Evolutionary conservation across 441 rosid genomes (phyloP).

Genomic region (Capsella rubella): DNA sequence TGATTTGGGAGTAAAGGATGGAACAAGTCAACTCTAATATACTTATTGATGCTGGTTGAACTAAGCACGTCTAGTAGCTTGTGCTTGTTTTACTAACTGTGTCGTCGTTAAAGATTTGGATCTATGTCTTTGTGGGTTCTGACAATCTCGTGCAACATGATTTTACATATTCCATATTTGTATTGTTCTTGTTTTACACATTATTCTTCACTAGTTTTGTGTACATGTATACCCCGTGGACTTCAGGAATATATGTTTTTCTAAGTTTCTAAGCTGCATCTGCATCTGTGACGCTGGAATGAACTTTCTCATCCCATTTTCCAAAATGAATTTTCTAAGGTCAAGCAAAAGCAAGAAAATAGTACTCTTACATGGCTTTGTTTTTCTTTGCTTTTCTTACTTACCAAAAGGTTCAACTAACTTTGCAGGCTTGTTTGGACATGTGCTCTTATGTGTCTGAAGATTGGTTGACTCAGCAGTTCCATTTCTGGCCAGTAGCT

Average conservation of each 20-base stretch:
- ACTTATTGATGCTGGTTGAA: not conserved
- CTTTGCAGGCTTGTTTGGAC: slow-evolving; percentile 51
- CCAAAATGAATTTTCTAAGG: slow-evolving; percentile 10
- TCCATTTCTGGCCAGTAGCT: slow-evolving; percentile 43
- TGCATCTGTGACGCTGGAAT: slow-evolving; percentile 23
- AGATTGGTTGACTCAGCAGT: slow-evolving; percentile 42
- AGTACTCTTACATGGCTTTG: slow-evolving; percentile 15
- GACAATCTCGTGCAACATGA: not conserved
- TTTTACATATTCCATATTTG: not conserved
- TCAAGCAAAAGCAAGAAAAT: not conserved
- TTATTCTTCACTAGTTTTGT: slow-evolving; percentile 11
- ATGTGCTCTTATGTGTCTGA: slow-evolving; percentile 44
- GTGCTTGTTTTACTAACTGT: not conserved
- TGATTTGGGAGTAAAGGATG: too few relatives aligned
- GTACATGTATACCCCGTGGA: slow-evolving; percentile 1
- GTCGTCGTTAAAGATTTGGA: not conserved
- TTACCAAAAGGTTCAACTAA: slow-evolving; percentile 44
- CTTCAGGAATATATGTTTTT: slow-evolving; percentile 9
- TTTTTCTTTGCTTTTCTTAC: slow-evolving; percentile 25
- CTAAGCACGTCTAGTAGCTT: not conserved
- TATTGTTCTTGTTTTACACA: slow-evolving; percentile 30
- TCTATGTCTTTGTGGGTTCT: slow-evolving; percentile 3
- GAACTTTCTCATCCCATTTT: not conserved
- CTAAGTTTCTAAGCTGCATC: slow-evolving; percentile 11
- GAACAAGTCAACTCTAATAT: too few relatives aligned